Evolutionary conservation across 148 eudicot genomes (phyloP).

Genomic region (Fallopia convolvulus): DNA sequence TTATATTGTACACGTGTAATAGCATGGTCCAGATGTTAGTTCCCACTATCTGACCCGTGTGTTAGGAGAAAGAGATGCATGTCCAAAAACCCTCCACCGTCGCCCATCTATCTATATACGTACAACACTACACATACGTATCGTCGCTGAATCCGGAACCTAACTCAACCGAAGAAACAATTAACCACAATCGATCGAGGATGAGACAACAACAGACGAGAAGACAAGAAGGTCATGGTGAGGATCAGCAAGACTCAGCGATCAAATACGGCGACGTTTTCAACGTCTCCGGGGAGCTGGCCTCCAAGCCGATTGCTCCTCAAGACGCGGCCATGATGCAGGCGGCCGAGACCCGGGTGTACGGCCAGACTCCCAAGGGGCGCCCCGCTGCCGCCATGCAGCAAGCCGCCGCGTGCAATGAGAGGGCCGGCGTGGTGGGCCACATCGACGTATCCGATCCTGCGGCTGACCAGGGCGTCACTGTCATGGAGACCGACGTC

Average conservation of each 20-base stretch:
- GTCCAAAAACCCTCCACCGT: background rate
- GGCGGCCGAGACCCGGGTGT: constrained; percentile 41
- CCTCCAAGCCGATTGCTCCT: constrained; percentile 39
- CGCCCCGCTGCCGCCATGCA: constrained; percentile 60
- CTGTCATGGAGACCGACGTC: constrained; percentile 35
- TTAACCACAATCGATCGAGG: background rate
- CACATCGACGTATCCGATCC: constrained; percentile 30
- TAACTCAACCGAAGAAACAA: background rate
- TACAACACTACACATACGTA: too few relatives aligned
- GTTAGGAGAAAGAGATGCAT: background rate
- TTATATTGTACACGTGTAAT: background rate
- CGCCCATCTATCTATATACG: background rate
- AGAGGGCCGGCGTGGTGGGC: constrained; percentile 45
- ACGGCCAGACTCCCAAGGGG: constrained; percentile 43
- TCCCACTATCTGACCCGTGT: background rate
- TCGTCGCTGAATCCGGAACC: background rate
- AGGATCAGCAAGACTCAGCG: constrained; percentile 17
- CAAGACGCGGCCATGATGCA: constrained; percentile 67
- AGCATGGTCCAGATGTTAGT: too few relatives aligned
- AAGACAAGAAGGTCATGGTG: background rate
- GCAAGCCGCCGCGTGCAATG: constrained; percentile 48
- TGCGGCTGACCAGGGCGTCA: constrained; percentile 33
- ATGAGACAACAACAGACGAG: background rate
- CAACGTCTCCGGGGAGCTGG: constrained; percentile 53
- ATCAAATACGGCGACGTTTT: constrained; percentile 72